Percentiles rank a stretch among this genome's conserved stretches.
Conservation (phyloP, 139 green algal species). For the Coccomyxa sp. region DNA sequence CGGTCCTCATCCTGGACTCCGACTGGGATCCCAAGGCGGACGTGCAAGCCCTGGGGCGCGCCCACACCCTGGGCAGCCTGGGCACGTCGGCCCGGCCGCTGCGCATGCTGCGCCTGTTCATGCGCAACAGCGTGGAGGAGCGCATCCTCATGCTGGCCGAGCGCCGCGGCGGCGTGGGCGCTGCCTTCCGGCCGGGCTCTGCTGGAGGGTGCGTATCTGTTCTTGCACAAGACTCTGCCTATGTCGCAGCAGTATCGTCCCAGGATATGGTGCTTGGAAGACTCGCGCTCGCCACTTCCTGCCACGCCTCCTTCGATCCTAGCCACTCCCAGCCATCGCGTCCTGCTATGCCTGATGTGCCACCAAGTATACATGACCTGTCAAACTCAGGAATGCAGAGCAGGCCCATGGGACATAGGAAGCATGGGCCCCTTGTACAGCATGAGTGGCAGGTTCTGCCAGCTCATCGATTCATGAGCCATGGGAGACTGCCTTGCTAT, state of each 20-base stretch:
- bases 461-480: not conserved
- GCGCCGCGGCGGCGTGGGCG: slow-evolving; percentile 29
- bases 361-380: too few relatives aligned
- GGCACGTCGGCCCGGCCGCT: not conserved
- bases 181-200: slow-evolving; percentile 32
- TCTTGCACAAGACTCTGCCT: too few relatives aligned
- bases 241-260: too few relatives aligned
- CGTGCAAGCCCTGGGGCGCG: slow-evolving; percentile 55
- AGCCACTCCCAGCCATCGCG: too few relatives aligned
- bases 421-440: too few relatives aligned
- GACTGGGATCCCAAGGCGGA: slow-evolving; percentile 72
- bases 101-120: slow-evolving; percentile 40
- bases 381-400: too few relatives aligned
- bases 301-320: too few relatives aligned
- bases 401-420: too few relatives aligned
- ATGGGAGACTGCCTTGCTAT: not conserved
- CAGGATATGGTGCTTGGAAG: too few relatives aligned
- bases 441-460: too few relatives aligned
- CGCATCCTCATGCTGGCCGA: slow-evolving; percentile 47
- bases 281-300: too few relatives aligned
- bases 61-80: slow-evolving; percentile 27
- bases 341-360: too few relatives aligned
- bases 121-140: slow-evolving; percentile 51
- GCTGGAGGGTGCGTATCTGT: not conserved
- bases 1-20: slow-evolving; percentile 62